These are phyloP conservation scores for Knufia petricola DNA, from an alignment of 2,329 filamentous ascomycete genomes.

Conservation along the genomic window DNA sequence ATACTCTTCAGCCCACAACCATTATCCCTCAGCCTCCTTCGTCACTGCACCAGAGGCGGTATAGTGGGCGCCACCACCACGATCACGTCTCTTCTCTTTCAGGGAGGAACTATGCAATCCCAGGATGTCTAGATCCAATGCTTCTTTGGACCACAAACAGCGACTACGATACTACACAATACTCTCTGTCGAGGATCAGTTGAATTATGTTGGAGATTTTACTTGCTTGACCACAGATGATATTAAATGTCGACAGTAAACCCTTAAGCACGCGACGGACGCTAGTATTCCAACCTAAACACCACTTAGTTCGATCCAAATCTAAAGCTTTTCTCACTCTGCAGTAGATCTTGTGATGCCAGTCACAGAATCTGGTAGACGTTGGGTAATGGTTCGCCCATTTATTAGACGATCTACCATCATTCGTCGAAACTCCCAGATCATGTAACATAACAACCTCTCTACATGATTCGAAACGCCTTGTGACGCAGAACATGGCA, in stretches of 20 bases:
- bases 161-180: too few relatives aligned
- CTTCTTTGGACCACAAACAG: too few relatives aligned
- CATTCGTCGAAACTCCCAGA: background rate
- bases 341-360: background rate
- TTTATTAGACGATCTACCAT: background rate
- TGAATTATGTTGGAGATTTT: too few relatives aligned
- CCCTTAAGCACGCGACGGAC: background rate
- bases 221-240: too few relatives aligned
- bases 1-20: background rate
- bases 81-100: slow-evolving; percentile 11
- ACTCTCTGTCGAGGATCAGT: too few relatives aligned
- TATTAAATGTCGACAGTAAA: too few relatives aligned
- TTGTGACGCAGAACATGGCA: slow-evolving; percentile 12
- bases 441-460: background rate
- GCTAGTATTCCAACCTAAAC: background rate
- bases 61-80: slow-evolving; percentile 10
- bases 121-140: too few relatives aligned
- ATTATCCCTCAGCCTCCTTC: background rate
- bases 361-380: background rate
- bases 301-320: background rate
- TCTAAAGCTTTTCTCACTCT: background rate
- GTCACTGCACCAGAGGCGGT: slow-evolving; percentile 12
- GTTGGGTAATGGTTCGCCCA: background rate
- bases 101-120: too few relatives aligned
- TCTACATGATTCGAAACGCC: background rate